phyloP scores from a whole-genome alignment of 1,139 yeast species.

The Hanseniaspora gamundiae region DNA sequence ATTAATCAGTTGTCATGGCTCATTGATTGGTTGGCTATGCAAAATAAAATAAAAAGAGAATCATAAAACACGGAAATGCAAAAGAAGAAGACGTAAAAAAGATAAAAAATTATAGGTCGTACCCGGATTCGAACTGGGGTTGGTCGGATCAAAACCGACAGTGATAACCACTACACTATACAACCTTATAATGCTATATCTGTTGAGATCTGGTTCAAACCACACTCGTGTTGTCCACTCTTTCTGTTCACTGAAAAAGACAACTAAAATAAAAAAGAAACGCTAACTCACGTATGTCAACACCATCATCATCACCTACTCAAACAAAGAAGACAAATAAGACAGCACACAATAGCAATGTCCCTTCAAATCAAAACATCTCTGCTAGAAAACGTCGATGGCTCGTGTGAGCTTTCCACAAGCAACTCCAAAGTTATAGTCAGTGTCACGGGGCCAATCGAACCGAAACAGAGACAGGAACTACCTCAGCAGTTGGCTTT shows the following conservation, averaged over 20 bases:
- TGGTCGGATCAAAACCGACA: constrained; percentile 65
- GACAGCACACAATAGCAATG: too few species aligned
- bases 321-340: not conserved
- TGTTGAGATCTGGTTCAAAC: too few species aligned
- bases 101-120: constrained; percentile 40
- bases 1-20: too few species aligned
- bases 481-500: constrained; percentile 66
- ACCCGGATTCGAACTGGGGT: constrained; percentile 97
- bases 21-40: too few species aligned
- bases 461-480: constrained; percentile 75
- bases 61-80: not conserved
- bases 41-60: not conserved
- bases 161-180: constrained; percentile 60
- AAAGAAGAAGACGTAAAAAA: not conserved
- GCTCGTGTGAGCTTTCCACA: constrained; percentile 52
- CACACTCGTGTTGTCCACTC: not conserved
- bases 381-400: constrained; percentile 42
- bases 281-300: not conserved
- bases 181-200: constrained; percentile 5
- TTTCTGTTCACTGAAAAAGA: not conserved
- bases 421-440: constrained; percentile 49
- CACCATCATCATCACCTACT: not conserved
- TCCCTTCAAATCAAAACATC: constrained; percentile 1
- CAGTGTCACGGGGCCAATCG: constrained; percentile 86
- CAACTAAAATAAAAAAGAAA: not conserved